Evolutionary conservation across 257 asterid genomes (phyloP).

Genomic region (Anisodus acutangulus): DNA sequence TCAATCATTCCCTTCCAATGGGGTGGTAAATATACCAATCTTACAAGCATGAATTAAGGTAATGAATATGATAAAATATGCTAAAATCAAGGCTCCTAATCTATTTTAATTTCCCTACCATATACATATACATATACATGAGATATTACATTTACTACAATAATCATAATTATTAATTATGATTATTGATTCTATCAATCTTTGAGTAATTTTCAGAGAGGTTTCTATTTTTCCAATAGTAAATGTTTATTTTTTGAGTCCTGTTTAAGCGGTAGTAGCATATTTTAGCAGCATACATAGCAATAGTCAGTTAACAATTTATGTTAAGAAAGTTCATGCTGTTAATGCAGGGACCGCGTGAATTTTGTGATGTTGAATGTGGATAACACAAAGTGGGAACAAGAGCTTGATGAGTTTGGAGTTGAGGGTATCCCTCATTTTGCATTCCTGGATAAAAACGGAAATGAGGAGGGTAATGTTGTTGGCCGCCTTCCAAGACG

Average conservation of each 20-base stretch:
- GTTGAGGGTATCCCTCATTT: slow-evolving; percentile 99
- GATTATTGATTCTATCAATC: background rate
- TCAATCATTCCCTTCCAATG: too few relatives aligned
- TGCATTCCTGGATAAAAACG: slow-evolving; percentile 83
- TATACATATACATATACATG: too few relatives aligned
- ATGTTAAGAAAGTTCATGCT: background rate
- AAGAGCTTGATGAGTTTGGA: slow-evolving; percentile 99
- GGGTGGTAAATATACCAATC: too few relatives aligned
- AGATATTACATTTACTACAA: too few relatives aligned
- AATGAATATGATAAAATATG: too few relatives aligned
- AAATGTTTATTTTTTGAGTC: background rate
- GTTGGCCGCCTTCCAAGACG: slow-evolving; percentile 88
- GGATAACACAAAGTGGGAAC: slow-evolving; percentile 99
- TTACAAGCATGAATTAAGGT: too few relatives aligned
- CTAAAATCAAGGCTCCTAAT: too few relatives aligned
- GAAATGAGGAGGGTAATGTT: slow-evolving; percentile 93
- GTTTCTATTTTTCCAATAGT: background rate
- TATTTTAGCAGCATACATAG: background rate
- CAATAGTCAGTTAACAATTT: background rate
- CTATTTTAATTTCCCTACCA: too few relatives aligned
- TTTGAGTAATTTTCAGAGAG: background rate
- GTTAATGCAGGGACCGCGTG: slow-evolving; percentile 65
- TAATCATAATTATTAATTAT: too few relatives aligned
- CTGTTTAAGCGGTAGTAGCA: background rate
- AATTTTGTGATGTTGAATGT: slow-evolving; percentile 98